These are phyloP conservation scores for Populus hybrid DNA, from an alignment of 441 rosid species.

Conservation along the genomic window DNA sequence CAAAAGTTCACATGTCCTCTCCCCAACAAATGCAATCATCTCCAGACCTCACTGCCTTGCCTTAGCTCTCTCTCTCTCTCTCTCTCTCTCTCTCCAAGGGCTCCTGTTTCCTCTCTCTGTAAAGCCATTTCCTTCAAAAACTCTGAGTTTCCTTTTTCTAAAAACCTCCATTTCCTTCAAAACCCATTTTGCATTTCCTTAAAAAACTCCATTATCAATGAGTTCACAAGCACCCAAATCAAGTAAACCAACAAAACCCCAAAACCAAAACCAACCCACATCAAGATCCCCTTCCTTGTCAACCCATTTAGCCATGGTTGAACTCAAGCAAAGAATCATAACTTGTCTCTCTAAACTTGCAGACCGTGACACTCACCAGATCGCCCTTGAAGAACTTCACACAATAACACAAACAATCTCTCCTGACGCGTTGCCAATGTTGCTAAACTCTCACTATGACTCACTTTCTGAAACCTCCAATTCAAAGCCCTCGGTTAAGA, in stretches of 20 bases:
- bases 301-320: constrained; percentile 90
- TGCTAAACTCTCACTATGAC: constrained; percentile 81
- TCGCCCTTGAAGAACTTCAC: constrained; percentile 93
- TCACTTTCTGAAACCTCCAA: constrained; percentile 48
- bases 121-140: neutral
- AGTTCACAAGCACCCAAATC: constrained; percentile 52
- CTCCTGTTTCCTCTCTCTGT: neutral
- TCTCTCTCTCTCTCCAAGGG: neutral
- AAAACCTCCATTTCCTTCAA: neutral
- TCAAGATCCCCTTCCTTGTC: constrained; percentile 60
- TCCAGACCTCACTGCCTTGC: constrained; percentile 6
- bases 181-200: neutral
- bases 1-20: neutral
- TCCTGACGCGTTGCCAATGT: constrained; percentile 75
- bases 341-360: constrained; percentile 82
- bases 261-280: constrained; percentile 30
- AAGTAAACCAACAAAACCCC: constrained; percentile 38
- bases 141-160: no score
- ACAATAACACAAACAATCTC: constrained; percentile 56
- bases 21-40: neutral
- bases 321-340: constrained; percentile 79
- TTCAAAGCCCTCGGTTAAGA: constrained; percentile 85
- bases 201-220: constrained; percentile 34
- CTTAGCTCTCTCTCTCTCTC: constrained; percentile 25
- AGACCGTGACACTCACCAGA: constrained; percentile 93